Base-by-base conservation (phyloP, 306 rosid genomes). In the Acacia acuminata region DNA sequence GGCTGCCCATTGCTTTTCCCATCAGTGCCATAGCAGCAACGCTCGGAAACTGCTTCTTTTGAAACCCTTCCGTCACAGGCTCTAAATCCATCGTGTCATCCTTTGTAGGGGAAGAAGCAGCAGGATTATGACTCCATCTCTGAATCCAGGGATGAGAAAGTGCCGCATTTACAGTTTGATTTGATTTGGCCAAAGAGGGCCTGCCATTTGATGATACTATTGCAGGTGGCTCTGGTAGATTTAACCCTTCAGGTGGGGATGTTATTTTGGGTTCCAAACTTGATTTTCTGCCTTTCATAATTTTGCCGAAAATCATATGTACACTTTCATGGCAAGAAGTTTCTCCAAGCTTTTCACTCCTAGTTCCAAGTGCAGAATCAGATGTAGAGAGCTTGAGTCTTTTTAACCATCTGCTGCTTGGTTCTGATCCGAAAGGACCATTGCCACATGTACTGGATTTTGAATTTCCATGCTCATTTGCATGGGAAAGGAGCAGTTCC, bases 1-100 rank as follows among this genome's bases (percentile, higher is more conserved):
- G 73, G 82, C 85, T 85, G 55, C 80, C 73, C 89, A 91, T 61
- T 61, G 94, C 88, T 87, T 85, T 96, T 75, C 97, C 99, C 98
- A 96, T 88, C 82, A 96, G 86, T 15, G 98, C 98, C 98, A 96
- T 91, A 51, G 98, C 98, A 85, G 89, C 99, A 76, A 94, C 47
- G 86, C 98, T 96, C 60, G 99, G 98, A 85, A 92, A 92, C 79
- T 85, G 89, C 87, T 85, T 89, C 89, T 88, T 87, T 76, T 69
- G 88, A 58, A 79, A 44, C 76, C 84, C 84, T 84, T 77, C 76
- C 10, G 55, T 55, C n/a, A 16, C 34, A 17, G 45, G 72, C 75
- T 82, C 88, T 71, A 84, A 81, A 85, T 80, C 88, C 14, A 43
- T 71, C 38, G 83, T 50, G 81, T 86, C 84, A 15, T 60, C 81